Base-by-base conservation (phyloP, 768 basidiomycete species). In the Kondoa subrosea region DNA sequence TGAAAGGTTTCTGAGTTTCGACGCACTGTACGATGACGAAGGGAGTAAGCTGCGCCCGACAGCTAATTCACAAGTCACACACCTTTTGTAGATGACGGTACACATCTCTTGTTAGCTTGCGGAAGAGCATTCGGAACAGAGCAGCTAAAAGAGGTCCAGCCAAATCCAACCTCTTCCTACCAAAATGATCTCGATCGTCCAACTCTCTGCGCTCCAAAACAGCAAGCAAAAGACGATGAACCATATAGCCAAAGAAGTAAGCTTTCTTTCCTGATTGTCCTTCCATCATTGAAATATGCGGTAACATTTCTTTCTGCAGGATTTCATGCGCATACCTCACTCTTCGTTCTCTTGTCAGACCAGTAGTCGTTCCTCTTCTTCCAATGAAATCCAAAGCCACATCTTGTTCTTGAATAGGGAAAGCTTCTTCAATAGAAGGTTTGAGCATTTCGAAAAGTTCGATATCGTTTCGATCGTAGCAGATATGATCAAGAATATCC, bases 221-320 rank as follows among this genome's bases (percentile, higher is more conserved):
- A 27, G 95, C 95, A 25, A 95, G 83, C 0, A 96, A 80, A 30
- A 99, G 82, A 69, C 95, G 87, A 78, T 97, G 93, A 33, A 96
- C 90, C 93, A 99, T 99, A 78, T 97, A 97, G 12, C 95, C 95
- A 71, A 97, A 91, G 83, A 97, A 99, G 78, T 91, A 97, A 1
- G 95, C 95, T 77, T 99, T 99, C 81, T 95, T 95, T 29, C 89
- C 91, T 78, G 93, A 90, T 3, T 90, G 91, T 2, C 91, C 91
- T 77, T 93, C 91, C 0, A 85, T 84, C 85, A 91, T 92, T 1
- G 92, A 91, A 27, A 99, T 87, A 74, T 97, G 95, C 0, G 95
- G 95, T 58, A 99, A 77, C 87, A 97, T 92, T 79, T 97, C 93
- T 78, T 96, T 97, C 78, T 97, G 92, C 67, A 99, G 75, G 73